Evolutionary conservation across 202 grass and related monocot genomes (phyloP).

Genomic region (Saccharum hybrid): DNA sequence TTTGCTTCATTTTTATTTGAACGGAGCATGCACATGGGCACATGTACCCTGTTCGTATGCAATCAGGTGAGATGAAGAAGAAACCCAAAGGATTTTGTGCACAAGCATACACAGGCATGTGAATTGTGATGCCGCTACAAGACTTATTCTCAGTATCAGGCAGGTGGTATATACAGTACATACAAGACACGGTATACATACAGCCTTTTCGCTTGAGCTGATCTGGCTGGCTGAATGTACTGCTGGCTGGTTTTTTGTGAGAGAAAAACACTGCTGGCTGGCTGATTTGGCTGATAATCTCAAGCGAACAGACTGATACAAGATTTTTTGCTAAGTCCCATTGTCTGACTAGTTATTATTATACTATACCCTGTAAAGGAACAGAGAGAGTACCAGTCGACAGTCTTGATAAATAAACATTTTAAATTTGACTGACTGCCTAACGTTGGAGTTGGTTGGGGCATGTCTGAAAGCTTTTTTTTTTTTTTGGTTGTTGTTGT

Average conservation of each 20-base stretch:
- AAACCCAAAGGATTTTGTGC: constrained; percentile 4
- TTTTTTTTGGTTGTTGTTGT: too few species aligned
- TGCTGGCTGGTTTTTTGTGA: too few species aligned
- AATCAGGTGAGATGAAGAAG: constrained; percentile 16
- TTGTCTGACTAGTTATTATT: neutral
- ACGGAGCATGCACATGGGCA: neutral
- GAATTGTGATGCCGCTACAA: neutral
- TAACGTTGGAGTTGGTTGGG: neutral
- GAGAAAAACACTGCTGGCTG: too few species aligned
- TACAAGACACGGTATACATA: constrained; percentile 1
- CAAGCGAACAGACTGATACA: too few species aligned
- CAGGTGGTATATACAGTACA: neutral
- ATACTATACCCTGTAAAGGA: constrained; percentile 20
- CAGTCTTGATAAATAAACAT: neutral
- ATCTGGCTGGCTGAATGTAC: too few species aligned
- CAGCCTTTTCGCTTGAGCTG: too few species aligned
- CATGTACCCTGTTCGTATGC: neutral
- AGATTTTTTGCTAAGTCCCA: too few species aligned
- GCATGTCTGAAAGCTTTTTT: neutral
- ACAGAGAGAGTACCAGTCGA: neutral
- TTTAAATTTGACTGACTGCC: neutral
- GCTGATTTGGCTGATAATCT: too few species aligned
- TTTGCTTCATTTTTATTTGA: constrained; percentile 48
- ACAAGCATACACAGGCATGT: constrained; percentile 20
- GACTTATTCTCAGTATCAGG: neutral